These are phyloP conservation scores for Rasamsonia emersonii DNA, from an alignment of 2,329 filamentous ascomycete genomes.

Conservation along the genomic window DNA sequence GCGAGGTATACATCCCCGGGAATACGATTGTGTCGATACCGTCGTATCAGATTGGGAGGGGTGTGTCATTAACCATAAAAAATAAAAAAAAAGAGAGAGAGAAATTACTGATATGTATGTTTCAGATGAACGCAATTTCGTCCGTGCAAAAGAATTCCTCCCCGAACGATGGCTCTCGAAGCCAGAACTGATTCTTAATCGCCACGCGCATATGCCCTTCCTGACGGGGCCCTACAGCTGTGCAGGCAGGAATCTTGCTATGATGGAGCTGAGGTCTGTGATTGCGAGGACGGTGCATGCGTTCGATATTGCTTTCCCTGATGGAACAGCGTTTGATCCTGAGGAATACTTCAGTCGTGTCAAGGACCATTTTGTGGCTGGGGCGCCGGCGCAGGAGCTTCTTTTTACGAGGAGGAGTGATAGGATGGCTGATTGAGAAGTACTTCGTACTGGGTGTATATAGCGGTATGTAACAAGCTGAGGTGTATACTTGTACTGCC, in stretches of 20 bases:
- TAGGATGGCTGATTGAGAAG: too few relatives aligned
- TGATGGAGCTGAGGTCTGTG: conserved; percentile 17
- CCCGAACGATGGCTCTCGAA: conserved; percentile 31
- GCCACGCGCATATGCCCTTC: conserved; percentile 25
- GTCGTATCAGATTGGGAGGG: conserved; percentile 17
- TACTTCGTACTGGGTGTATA: too few relatives aligned
- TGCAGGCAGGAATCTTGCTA: conserved; percentile 21
- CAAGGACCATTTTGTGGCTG: conserved; percentile 46
- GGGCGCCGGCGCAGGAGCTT: conserved; percentile 28
- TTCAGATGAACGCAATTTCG: conserved; percentile 14
- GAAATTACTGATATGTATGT: neutral
- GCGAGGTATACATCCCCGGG: conserved; percentile 27
- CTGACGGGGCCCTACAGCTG: conserved; percentile 20
- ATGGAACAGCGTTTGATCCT: neutral
- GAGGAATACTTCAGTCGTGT: conserved; percentile 31
- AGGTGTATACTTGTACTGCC: too few relatives aligned
- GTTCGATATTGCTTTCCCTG: conserved; percentile 2
- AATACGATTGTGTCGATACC: conserved; percentile 26
- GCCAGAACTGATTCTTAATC: conserved; percentile 25
- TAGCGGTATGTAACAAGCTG: too few relatives aligned
- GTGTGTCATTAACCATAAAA: neutral
- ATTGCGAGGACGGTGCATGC: conserved; percentile 53
- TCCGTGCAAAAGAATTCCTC: conserved; percentile 22
- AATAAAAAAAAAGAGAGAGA: neutral
- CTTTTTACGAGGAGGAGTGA: conserved; percentile 32